Base-by-base conservation (phyloP, 2,329 filamentous ascomycete species). In the Penicillium sp. region DNA sequence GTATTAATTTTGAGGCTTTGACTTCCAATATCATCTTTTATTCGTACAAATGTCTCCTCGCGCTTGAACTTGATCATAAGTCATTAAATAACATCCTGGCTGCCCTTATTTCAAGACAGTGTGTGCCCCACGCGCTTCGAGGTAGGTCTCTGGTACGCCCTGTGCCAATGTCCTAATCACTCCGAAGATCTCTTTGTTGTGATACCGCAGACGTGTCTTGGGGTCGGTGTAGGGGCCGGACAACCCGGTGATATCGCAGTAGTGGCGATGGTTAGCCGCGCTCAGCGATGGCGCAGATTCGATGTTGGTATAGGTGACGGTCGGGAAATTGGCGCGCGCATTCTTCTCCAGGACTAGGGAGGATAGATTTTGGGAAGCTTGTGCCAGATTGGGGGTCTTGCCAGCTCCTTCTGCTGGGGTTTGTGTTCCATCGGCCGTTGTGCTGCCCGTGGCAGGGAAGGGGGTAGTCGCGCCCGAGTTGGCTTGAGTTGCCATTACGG, bases 241-340 rank as follows among this genome's bases (percentile, higher is more conserved):
- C 63, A 99, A 78, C 1, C 95, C 96, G 1, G 95, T 99, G 67
- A 99, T 85, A 75, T 99, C 96, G 79, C 95, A 99, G 76, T 98
- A 99, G 68, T 89, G 90, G 76, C 88, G 92, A 71, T 90, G 85
- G 65, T 91, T 89, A 50, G 89, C 89, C 7, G 86, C 84, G 68
- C 86, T 84, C 67, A 98, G 80, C 57, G 90, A 95, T 39, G 95
- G 95, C 3, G 95, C 93, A 48, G 91, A 92, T 75, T 98, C 95
- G 61, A 99, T 96, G 71, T 97, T 98, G 7, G 91, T 96, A 75
- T 98, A 99, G 1, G 95, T 97, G 31, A 90, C 90, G 7, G 80
- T 78, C 1, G 77, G 73, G n/a, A 75, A 69, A 42, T 67, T 72
- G 11, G 74, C 70, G 21, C 72, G 71, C 68, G 74, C 80, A 65